Evolutionary conservation across 495 filamentous ascomycete genomes (phyloP).

Genomic region (Penicillium herquei): DNA sequence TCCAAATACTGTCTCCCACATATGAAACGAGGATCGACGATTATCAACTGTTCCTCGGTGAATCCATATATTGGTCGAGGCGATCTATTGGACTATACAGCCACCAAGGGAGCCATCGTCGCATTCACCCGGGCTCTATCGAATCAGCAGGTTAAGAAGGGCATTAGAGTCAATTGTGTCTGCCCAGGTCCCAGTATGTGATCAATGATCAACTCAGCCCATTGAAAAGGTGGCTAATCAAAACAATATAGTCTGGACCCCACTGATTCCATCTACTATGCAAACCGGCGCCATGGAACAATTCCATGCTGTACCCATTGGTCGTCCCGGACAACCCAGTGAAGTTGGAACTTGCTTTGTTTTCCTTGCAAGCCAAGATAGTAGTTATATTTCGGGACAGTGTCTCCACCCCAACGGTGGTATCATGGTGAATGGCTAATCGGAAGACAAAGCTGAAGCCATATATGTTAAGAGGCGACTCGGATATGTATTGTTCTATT

Average conservation of each 20-base stretch:
- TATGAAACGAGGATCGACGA: slow-evolving; percentile 71
- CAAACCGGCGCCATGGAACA: slow-evolving; percentile 63
- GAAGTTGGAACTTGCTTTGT: slow-evolving; percentile 84
- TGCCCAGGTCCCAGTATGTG: slow-evolving; percentile 67
- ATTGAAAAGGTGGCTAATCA: background rate
- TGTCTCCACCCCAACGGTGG: slow-evolving; percentile 70
- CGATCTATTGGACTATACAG: slow-evolving; percentile 83
- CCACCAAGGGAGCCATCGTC: slow-evolving; percentile 79
- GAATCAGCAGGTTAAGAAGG: slow-evolving; percentile 69
- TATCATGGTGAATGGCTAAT: slow-evolving; percentile 58
- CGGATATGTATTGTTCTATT: background rate
- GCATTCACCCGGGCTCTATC: slow-evolving; percentile 77
- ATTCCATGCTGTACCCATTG: slow-evolving; percentile 72
- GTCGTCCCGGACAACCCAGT: slow-evolving; percentile 72
- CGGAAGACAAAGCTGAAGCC: background rate
- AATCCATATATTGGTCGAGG: slow-evolving; percentile 82
- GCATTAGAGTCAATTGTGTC: slow-evolving; percentile 79
- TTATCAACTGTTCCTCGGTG: slow-evolving; percentile 81
- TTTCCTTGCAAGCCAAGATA: slow-evolving; percentile 77
- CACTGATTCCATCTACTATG: slow-evolving; percentile 80
- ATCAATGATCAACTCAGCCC: background rate
- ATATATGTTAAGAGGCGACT: background rate
- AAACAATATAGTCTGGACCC: slow-evolving; percentile 65
- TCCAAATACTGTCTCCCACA: slow-evolving; percentile 76
- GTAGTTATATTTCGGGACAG: slow-evolving; percentile 62